Conservation (phyloP, 2,329 filamentous ascomycete genomes). For the Ciborinia camelliae region DNA sequence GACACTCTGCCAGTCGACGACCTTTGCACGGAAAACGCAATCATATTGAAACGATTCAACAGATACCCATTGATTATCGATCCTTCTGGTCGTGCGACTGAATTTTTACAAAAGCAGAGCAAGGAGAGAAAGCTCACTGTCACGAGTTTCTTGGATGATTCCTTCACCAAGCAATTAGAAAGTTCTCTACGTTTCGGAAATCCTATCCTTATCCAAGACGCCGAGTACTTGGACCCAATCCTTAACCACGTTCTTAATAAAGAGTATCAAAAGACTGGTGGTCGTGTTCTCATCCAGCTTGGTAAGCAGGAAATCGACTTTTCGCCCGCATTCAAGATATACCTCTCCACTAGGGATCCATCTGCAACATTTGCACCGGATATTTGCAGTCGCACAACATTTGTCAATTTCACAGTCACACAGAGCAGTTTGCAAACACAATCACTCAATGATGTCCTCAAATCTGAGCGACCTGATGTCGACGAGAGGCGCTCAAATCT, state of each 20-base stretch:
- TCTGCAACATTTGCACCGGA: constrained; percentile 94
- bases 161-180: constrained; percentile 96
- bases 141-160: constrained; percentile 96
- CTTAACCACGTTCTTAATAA: constrained; percentile 99
- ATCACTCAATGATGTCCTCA: constrained; percentile 94
- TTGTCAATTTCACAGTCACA: constrained; percentile 99
- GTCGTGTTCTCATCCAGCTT: constrained; percentile 95
- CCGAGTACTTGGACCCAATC: constrained; percentile 93
- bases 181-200: constrained; percentile 97
- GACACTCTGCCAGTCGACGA: constrained; percentile 93
- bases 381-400: constrained; percentile 95
- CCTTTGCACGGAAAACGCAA: constrained; percentile 96
- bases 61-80: constrained; percentile 98
- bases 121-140: constrained; percentile 91
- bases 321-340: constrained; percentile 92
- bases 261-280: constrained; percentile 97
- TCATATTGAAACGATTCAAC: constrained; percentile 96
- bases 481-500: constrained; percentile 95
- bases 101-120: constrained; percentile 93
- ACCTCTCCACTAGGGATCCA: constrained; percentile 91
- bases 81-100: constrained; percentile 88
- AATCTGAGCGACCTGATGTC: constrained; percentile 94
- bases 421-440: constrained; percentile 98
- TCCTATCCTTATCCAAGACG: constrained; percentile 96
- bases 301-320: constrained; percentile 99